Percentiles rank a stretch among this genome's conserved stretches.
These are phyloP conservation scores for Yamadazyma akitaensis DNA, from an alignment of 805 yeast genomes.

Conservation along the genomic window DNA sequence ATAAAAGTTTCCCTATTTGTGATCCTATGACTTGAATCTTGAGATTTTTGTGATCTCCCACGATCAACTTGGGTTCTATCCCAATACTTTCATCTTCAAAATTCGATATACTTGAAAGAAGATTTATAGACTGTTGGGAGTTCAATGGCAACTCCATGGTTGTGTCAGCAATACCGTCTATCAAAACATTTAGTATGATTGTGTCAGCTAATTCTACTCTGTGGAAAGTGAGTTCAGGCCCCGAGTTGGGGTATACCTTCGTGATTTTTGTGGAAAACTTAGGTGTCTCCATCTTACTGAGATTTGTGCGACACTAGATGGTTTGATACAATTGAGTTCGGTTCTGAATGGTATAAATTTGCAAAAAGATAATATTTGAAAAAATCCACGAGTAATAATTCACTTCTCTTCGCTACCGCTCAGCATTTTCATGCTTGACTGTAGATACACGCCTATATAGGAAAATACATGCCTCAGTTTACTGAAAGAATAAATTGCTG, in stretches of 20 bases:
- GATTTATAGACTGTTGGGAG: slow-evolving; percentile 20
- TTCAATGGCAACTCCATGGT: slow-evolving; percentile 43
- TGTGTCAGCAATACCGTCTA: slow-evolving; percentile 48
- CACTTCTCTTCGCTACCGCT: too few relatives aligned
- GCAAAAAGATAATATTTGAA: too few relatives aligned
- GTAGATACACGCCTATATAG: too few relatives aligned
- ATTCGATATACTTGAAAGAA: slow-evolving; percentile 14
- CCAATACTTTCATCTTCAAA: slow-evolving; percentile 21
- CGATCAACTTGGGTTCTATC: slow-evolving; percentile 44
- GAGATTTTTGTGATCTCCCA: slow-evolving; percentile 47
- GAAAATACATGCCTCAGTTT: too few relatives aligned
- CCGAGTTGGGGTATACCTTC: slow-evolving; percentile 7
- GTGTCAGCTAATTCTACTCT: slow-evolving; percentile 37
- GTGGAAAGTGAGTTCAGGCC: slow-evolving; percentile 21
- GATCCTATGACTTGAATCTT: slow-evolving; percentile 48
- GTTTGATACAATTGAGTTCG: too few relatives aligned
- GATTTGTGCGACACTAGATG: background rate
- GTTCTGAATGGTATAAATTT: too few relatives aligned
- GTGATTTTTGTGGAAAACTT: slow-evolving; percentile 12
- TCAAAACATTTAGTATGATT: slow-evolving; percentile 35
- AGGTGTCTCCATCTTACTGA: background rate
- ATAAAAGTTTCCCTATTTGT: slow-evolving; percentile 44
- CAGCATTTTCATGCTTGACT: too few relatives aligned
- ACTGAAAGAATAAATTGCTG: too few relatives aligned
- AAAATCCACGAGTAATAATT: too few relatives aligned